Evolutionary conservation across 2,329 filamentous ascomycete genomes (phyloP), one percentile per base, ranked within the genome.

Genomic region (Aspergillus carbonarius): DNA sequence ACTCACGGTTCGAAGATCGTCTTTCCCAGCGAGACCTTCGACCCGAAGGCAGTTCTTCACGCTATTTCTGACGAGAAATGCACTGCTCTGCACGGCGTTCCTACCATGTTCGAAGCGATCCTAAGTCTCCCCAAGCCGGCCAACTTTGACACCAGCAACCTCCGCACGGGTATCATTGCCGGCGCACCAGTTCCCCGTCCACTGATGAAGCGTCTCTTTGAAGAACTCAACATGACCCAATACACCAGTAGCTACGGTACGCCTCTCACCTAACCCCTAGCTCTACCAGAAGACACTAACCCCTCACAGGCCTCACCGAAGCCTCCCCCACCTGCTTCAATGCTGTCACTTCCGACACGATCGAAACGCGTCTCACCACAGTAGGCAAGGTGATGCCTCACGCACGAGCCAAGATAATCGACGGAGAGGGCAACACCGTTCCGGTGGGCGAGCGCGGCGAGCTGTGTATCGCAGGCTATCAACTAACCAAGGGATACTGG

Each of bases 241-340:
- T 91, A 91, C 58, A 84, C 86, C 1, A 87, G 83, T 63, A 88
- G 85, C 69, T 89, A 89, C 63, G 79, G 72, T 68, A 63, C 2
- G 44, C 47, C 23, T 8, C 42, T 3, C 10, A 7, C 25, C 34
- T 57, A 40, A 6, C 15, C n/a, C 18, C 20, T 40, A 12, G 4
- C 0, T 17, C 15, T 18, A 18, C 4, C 23, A 5, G 3, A 6
- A 18, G 8, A 48, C 30, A 15, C 20, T 27, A 15, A 18, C 27
- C 5, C 8, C n/a, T 20, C 37, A 15, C 37, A 72, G 71, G 89
- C 1, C 79, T 93, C 46, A 93, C 91, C 0, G 90, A 93, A 76
- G 88, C 90, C 0, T 89, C 85, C 2, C 90, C 90, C 0, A 92
- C 89, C 0, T 90, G 89, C 74, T 93, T 93, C 79, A 93, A 92